Evolutionary conservation across 768 basidiomycete species (phyloP).

Genomic region (Kwoniella botswanensis): DNA sequence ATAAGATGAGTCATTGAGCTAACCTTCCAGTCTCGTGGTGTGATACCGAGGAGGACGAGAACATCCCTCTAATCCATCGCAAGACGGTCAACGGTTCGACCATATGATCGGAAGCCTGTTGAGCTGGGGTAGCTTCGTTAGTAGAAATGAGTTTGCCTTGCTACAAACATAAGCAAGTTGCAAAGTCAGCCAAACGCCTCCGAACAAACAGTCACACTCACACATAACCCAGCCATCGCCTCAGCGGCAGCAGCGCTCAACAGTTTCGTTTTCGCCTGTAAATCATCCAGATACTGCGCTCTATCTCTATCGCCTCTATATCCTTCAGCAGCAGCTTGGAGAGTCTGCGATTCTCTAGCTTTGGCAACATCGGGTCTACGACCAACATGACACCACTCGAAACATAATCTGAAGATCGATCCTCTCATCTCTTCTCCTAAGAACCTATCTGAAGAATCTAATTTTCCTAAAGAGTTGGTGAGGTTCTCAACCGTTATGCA

Average conservation of each 20-base stretch:
- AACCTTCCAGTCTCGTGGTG: conserved; percentile 45
- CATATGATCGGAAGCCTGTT: conserved; percentile 35
- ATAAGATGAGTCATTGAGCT: conserved; percentile 2
- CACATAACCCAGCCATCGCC: conserved; percentile 83
- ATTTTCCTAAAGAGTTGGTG: conserved; percentile 69
- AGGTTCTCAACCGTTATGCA: conserved; percentile 86
- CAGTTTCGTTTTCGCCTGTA: conserved; percentile 67
- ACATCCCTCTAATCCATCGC: conserved; percentile 57
- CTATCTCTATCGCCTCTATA: conserved; percentile 66
- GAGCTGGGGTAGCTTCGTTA: conserved; percentile 39
- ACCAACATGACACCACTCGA: conserved; percentile 91
- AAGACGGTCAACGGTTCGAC: conserved; percentile 54
- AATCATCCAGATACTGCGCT: conserved; percentile 58
- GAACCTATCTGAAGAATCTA: conserved; percentile 77
- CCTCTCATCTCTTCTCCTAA: conserved; percentile 76
- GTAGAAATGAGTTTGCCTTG: conserved; percentile 73
- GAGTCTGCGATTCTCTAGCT: conserved; percentile 73
- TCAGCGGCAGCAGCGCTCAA: conserved; percentile 83
- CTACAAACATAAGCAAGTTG: conserved; percentile 59
- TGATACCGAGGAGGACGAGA: conserved; percentile 36
- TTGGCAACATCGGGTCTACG: conserved; percentile 73
- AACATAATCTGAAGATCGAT: conserved; percentile 79
- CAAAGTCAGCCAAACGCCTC: no score
- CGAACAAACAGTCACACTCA: conserved; percentile 61
- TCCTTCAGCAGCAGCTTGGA: conserved; percentile 67